Percentiles rank a stretch among this genome's conserved stretches.
phyloP scores from a whole-genome alignment of 192 early-diverging fungal genomes.

The Backusella psychrophila region DNA sequence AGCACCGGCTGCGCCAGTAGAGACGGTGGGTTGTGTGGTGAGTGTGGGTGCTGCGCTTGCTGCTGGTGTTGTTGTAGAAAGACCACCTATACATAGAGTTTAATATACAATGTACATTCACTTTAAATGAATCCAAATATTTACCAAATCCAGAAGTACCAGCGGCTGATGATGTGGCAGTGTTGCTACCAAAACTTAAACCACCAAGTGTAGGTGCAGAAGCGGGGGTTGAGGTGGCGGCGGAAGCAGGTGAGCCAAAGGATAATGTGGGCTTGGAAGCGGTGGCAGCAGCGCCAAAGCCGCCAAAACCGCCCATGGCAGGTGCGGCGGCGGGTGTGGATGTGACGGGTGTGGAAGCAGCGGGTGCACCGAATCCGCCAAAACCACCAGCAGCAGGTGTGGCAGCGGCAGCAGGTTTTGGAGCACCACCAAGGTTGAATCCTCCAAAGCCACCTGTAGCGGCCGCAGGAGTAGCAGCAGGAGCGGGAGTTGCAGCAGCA shows the following conservation, averaged over 20 bases:
- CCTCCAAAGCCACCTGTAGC: constrained; percentile 10
- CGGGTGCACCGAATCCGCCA: constrained; percentile 16
- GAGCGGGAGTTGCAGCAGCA: background rate
- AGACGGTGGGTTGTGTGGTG: constrained; percentile 13
- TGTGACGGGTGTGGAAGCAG: constrained; percentile 6
- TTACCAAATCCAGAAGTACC: constrained; percentile 6
- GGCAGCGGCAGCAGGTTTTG: background rate
- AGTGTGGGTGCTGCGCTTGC: constrained; percentile 9
- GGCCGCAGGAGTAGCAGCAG: background rate
- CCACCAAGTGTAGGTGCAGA: constrained; percentile 11
- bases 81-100: background rate
- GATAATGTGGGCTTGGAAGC: constrained; percentile 18
- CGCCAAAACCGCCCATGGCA: constrained; percentile 12
- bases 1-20: constrained; percentile 25
- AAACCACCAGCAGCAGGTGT: constrained; percentile 21
- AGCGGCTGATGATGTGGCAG: constrained; percentile 23
- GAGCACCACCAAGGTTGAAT: background rate
- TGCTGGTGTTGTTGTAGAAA: constrained; percentile 29
- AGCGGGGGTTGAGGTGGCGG: constrained; percentile 28
- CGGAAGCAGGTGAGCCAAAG: constrained; percentile 20
- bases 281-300: constrained; percentile 31
- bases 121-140: background rate
- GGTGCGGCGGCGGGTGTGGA: constrained; percentile 20
- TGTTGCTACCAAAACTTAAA: background rate
- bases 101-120: background rate